Percentiles rank a stretch among this genome's conserved stretches.
Conservation (phyloP, 768 basidiomycete species). For the Steccherinum ochraceum region DNA sequence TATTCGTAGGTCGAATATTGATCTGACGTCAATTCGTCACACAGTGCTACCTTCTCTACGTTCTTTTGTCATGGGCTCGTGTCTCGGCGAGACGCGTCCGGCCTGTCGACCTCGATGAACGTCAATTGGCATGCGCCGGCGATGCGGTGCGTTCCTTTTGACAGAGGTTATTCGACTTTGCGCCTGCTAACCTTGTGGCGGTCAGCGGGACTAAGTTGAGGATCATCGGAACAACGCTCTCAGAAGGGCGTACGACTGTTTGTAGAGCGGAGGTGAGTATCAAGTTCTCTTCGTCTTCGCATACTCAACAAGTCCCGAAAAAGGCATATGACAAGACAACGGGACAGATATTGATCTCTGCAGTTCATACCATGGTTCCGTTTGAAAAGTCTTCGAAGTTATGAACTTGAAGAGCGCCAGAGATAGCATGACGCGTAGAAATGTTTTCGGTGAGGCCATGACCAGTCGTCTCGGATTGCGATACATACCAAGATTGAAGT, state of each 20-base stretch:
- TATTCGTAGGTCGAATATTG: neutral
- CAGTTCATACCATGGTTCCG: conserved; percentile 15
- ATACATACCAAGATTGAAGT: too few relatives aligned
- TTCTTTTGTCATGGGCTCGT: conserved; percentile 14
- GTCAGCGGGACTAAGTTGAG: conserved; percentile 16
- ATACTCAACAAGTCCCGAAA: too few relatives aligned
- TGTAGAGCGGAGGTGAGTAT: conserved; percentile 17
- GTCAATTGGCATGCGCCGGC: conserved; percentile 17
- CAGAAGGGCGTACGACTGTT: conserved; percentile 9
- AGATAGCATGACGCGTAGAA: too few relatives aligned
- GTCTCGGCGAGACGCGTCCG: conserved; percentile 9
- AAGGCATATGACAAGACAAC: conserved; percentile 19
- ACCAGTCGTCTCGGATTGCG: neutral
- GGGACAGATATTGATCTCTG: conserved; percentile 16
- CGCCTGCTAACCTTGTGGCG: too few relatives aligned
- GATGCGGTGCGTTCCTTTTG: conserved; percentile 8
- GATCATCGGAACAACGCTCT: conserved; percentile 15
- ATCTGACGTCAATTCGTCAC: neutral
- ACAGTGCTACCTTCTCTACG: conserved; percentile 15
- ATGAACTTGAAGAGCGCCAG: too few relatives aligned
- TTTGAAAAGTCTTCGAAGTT: neutral
- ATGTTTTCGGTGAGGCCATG: conserved; percentile 6
- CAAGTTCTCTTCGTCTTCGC: too few relatives aligned
- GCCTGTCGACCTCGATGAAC: conserved; percentile 17
- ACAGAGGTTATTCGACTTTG: neutral